These are phyloP conservation scores for Lepraria neglecta DNA, from an alignment of 495 filamentous ascomycete genomes.

Conservation along the genomic window DNA sequence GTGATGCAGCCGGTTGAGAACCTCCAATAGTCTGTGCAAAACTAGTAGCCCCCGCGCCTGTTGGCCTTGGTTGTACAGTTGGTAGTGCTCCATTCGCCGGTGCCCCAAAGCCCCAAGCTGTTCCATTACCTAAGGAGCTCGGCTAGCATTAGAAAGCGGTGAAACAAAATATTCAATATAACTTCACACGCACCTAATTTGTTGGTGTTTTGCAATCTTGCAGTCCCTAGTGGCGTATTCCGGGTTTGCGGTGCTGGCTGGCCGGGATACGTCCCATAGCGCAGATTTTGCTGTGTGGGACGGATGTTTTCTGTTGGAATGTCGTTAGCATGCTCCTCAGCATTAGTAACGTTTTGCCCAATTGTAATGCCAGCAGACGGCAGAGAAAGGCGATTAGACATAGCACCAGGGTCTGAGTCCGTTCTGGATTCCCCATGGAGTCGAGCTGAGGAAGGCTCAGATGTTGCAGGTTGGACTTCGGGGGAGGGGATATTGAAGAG, in stretches of 20 bases:
- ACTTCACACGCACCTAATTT: constrained; percentile 50
- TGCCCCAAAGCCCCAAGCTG: constrained; percentile 70
- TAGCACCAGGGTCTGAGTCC: background rate
- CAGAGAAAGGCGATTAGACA: background rate
- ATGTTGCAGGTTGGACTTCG: too few species aligned
- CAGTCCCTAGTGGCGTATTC: constrained; percentile 51
- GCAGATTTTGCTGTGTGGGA: constrained; percentile 16
- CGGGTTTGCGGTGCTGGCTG: constrained; percentile 61
- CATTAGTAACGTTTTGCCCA: background rate
- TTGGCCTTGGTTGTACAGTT: constrained; percentile 55
- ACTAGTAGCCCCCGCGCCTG: constrained; percentile 53
- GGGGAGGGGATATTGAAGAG: too few species aligned
- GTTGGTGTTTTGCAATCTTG: constrained; percentile 68
- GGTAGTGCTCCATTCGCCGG: constrained; percentile 63
- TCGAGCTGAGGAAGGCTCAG: too few species aligned
- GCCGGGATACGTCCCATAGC: constrained; percentile 24
- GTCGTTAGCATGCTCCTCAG: constrained; percentile 13
- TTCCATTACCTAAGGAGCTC: constrained; percentile 51
- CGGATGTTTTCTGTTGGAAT: constrained; percentile 13
- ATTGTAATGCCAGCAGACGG: background rate
- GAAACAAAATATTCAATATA: background rate
- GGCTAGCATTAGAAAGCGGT: constrained; percentile 28
- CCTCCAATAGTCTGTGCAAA: constrained; percentile 78
- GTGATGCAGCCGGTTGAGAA: constrained; percentile 65
- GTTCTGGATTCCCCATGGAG: too few species aligned